These are phyloP conservation scores for Cyclotella baltica DNA, from an alignment of 108 stramenopile genomes.

Conservation along the genomic window DNA sequence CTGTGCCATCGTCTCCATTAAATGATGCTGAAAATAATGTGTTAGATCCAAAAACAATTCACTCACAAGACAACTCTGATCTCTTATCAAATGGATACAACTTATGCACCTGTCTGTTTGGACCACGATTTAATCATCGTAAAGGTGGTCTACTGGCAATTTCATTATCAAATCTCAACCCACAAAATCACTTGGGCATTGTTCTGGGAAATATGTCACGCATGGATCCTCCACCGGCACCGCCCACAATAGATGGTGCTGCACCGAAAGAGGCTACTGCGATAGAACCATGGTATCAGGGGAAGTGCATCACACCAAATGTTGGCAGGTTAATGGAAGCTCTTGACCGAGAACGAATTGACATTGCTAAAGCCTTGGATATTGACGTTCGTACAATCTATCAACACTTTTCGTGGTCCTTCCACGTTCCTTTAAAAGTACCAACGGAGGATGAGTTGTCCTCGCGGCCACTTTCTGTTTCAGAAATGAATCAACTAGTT, in stretches of 20 bases:
- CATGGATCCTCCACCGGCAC: conserved; percentile 67
- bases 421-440: conserved; percentile 65
- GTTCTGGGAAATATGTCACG: conserved; percentile 72
- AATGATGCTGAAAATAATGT: conserved; percentile 1
- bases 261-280: conserved; percentile 4
- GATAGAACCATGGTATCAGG: conserved; percentile 73
- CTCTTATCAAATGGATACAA: conserved; percentile 32
- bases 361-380: conserved; percentile 58
- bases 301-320: conserved; percentile 64
- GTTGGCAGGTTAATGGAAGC: conserved; percentile 68
- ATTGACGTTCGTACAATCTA: conserved; percentile 65
- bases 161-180: conserved; percentile 72
- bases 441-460: conserved; percentile 12
- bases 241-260: conserved; percentile 25
- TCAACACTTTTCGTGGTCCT: conserved; percentile 69
- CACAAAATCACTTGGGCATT: conserved; percentile 75
- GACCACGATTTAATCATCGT: conserved; percentile 50
- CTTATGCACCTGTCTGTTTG: conserved; percentile 58
- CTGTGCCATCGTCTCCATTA: conserved; percentile 47
- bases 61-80: not conserved
- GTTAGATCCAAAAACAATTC: not conserved
- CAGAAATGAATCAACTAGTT: conserved; percentile 78
- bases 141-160: conserved; percentile 69
- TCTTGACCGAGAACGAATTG: conserved; percentile 66
- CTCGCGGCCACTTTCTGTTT: conserved; percentile 49